phyloP scores from a whole-genome alignment of 768 basidiomycete genomes.

The Lactarius akahatsu region DNA sequence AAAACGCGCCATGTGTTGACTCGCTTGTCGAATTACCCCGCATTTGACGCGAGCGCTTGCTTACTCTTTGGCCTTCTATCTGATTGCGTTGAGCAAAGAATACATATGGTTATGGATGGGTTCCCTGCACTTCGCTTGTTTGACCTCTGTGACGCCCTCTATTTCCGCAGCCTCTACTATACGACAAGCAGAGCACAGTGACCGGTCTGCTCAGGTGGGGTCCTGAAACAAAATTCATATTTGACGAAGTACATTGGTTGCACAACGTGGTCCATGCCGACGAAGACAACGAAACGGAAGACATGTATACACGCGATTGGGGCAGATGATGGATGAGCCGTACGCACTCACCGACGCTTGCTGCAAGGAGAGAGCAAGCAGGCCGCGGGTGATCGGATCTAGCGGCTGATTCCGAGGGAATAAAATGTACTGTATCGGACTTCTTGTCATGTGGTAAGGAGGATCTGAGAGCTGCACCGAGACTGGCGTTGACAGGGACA shows the following conservation, averaged over 20 bases:
- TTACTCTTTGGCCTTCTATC: conserved; percentile 13
- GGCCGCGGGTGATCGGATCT: conserved; percentile 21
- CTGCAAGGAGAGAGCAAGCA: not conserved
- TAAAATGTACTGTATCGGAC: conserved; percentile 4
- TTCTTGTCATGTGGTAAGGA: conserved; percentile 3
- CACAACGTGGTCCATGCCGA: conserved; percentile 5
- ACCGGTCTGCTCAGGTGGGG: not conserved
- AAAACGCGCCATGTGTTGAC: conserved; percentile 14
- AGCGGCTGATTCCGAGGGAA: conserved; percentile 5
- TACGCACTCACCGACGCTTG: not conserved
- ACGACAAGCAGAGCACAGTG: not conserved
- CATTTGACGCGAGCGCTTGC: conserved; percentile 11
- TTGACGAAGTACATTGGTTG: not conserved
- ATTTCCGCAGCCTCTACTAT: not conserved
- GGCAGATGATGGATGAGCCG: not conserved
- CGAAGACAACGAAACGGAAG: conserved; percentile 18
- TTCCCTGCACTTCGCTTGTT: not conserved
- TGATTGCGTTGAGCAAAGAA: conserved; percentile 12
- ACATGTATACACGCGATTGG: not conserved
- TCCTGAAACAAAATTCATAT: conserved; percentile 1
- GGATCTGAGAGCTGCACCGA: not conserved
- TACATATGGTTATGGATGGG: not conserved
- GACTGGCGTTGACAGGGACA: not conserved
- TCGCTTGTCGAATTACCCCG: conserved; percentile 21
- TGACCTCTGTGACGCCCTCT: not conserved